Percentiles rank a stretch among this genome's conserved stretches.
These are phyloP conservation scores for Microglena sp. DNA, from an alignment of 139 green algal genomes.

Conservation along the genomic window DNA sequence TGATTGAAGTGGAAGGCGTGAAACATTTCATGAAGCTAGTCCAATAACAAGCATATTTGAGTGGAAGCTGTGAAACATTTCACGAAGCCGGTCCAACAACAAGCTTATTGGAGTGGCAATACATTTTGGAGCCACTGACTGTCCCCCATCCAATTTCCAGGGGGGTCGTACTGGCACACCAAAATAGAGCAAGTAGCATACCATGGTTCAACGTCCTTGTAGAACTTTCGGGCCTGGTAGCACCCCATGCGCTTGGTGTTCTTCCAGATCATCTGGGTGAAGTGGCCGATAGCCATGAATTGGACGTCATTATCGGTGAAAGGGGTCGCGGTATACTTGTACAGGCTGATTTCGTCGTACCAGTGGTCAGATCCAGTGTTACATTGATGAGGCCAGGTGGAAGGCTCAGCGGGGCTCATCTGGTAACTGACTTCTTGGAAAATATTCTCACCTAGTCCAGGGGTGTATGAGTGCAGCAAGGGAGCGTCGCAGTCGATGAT, in stretches of 20 bases:
- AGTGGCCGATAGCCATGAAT: background rate
- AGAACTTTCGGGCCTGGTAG: background rate
- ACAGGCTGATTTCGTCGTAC: background rate
- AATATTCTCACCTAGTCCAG: too few relatives aligned
- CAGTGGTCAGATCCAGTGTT: too few relatives aligned
- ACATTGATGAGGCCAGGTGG: too few relatives aligned
- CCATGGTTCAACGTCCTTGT: background rate
- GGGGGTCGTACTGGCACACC: background rate
- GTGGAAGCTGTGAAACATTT: background rate
- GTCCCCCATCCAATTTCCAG: background rate
- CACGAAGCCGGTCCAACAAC: too few relatives aligned
- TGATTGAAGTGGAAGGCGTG: background rate
- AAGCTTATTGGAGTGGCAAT: too few relatives aligned
- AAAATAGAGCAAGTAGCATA: background rate
- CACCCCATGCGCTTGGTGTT: background rate
- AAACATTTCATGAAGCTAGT: background rate
- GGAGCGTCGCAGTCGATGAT: too few relatives aligned
- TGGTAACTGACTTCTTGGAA: too few relatives aligned
- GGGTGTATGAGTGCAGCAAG: too few relatives aligned
- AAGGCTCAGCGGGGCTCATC: too few relatives aligned
- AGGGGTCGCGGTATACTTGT: background rate
- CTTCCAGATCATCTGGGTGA: slow-evolving; percentile 1
- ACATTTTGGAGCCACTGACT: background rate
- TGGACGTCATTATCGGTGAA: background rate
- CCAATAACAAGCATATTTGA: background rate